Conservation (phyloP, 495 filamentous ascomycete genomes). For the Tuber microsphaerosporum region DNA sequence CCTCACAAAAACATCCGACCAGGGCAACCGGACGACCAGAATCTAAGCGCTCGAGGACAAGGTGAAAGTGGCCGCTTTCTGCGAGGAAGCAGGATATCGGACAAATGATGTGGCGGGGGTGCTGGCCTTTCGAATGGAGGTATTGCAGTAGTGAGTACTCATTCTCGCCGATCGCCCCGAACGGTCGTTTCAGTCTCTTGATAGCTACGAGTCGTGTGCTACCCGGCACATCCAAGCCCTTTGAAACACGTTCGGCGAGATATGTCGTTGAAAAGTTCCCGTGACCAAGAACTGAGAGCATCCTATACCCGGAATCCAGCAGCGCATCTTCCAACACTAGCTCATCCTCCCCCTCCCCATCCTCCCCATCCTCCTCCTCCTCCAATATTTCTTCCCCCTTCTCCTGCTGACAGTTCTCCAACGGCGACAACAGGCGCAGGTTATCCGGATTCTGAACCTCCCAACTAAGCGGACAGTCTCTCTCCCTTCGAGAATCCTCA, state of each 20-base stretch:
- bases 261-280: conserved; percentile 36
- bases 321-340: conserved; percentile 16
- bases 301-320: conserved; percentile 23
- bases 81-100: conserved; percentile 30
- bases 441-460: not conserved
- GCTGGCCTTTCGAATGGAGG: conserved; percentile 21
- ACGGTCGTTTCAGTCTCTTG: conserved; percentile 26
- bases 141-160: conserved; percentile 32
- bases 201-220: conserved; percentile 20
- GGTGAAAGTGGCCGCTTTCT: conserved; percentile 28
- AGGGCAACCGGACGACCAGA: conserved; percentile 32
- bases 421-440: not conserved
- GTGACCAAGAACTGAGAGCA: conserved; percentile 24
- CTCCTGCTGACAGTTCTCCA: not conserved
- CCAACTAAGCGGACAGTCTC: not conserved
- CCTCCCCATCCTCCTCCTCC: not conserved
- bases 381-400: not conserved
- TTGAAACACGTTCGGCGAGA: conserved; percentile 24
- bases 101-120: conserved; percentile 26
- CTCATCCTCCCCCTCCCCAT: not conserved
- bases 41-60: conserved; percentile 31
- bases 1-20: conserved; percentile 19
- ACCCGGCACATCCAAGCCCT: conserved; percentile 19
- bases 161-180: conserved; percentile 30
- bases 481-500: not conserved